These are phyloP conservation scores for Kluyveromyces sp. DNA, from an alignment of 1,139 yeast species.

Conservation along the genomic window DNA sequence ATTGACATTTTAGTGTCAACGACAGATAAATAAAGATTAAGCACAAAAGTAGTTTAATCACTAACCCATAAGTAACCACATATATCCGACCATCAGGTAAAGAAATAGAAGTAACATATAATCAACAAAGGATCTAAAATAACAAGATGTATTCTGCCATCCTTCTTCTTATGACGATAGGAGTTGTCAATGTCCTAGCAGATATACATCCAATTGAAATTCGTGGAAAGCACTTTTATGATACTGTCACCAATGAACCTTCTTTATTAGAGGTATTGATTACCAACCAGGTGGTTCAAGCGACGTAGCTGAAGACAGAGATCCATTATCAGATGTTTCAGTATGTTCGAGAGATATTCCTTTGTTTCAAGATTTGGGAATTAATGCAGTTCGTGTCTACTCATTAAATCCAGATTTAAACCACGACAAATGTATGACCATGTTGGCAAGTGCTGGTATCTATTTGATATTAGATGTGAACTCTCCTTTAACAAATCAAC, in stretches of 20 bases:
- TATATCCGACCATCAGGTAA: no score
- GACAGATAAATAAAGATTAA: no score
- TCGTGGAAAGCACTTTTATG: constrained; percentile 64
- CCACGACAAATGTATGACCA: constrained; percentile 87
- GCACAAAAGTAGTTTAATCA: no score
- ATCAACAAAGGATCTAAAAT: neutral
- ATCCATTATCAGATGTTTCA: constrained; percentile 46
- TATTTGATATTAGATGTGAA: constrained; percentile 86
- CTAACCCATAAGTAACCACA: no score
- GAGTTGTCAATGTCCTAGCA: constrained; percentile 12
- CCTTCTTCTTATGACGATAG: neutral
- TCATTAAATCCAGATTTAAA: constrained; percentile 75
- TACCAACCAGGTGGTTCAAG: constrained; percentile 91
- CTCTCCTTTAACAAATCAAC: constrained; percentile 71
- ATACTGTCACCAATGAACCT: constrained; percentile 68
- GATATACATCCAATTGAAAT: constrained; percentile 53
- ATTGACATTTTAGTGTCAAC: no score
- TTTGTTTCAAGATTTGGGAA: constrained; percentile 41
- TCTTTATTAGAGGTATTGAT: constrained; percentile 72
- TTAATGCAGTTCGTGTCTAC: constrained; percentile 71
- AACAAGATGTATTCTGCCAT: neutral
- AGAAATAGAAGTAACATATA: neutral
- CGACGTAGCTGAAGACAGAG: constrained; percentile 41
- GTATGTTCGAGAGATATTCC: constrained; percentile 54
- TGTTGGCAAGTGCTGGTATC: constrained; percentile 86